Percentiles rank a stretch among this genome's conserved stretches.
Conservation (phyloP, 306 rosid genomes). For the Cucumis sativus region DNA sequence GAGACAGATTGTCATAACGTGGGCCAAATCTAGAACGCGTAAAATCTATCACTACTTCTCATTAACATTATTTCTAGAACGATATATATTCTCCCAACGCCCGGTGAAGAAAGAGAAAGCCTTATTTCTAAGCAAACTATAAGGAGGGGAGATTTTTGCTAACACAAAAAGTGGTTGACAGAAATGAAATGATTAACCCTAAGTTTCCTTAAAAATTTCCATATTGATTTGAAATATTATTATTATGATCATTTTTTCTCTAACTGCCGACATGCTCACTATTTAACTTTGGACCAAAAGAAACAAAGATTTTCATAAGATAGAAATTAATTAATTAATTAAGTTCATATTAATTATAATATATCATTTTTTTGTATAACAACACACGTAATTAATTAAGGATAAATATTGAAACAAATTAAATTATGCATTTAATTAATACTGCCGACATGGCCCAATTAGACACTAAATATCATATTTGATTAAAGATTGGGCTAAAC, state of each 20-base stretch:
- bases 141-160: neutral
- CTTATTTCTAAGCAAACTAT: neutral
- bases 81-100: neutral
- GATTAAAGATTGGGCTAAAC: constrained; percentile 1
- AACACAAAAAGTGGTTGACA: neutral
- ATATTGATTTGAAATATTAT: neutral
- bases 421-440: neutral
- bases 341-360: neutral
- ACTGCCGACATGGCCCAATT: constrained; percentile 7
- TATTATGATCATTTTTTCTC: too few relatives aligned
- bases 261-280: constrained; percentile 2
- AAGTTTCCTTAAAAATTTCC: neutral
- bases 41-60: neutral
- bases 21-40: neutral
- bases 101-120: neutral
- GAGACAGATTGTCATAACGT: neutral
- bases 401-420: neutral
- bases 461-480: neutral
- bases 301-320: neutral
- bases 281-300: neutral
- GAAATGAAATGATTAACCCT: neutral
- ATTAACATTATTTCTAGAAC: neutral
- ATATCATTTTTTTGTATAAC: neutral
- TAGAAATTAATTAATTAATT: neutral
- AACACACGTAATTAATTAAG: too few relatives aligned